Conservation (phyloP, 805 yeast genomes). For the Monosporozyma aquatica region DNA sequence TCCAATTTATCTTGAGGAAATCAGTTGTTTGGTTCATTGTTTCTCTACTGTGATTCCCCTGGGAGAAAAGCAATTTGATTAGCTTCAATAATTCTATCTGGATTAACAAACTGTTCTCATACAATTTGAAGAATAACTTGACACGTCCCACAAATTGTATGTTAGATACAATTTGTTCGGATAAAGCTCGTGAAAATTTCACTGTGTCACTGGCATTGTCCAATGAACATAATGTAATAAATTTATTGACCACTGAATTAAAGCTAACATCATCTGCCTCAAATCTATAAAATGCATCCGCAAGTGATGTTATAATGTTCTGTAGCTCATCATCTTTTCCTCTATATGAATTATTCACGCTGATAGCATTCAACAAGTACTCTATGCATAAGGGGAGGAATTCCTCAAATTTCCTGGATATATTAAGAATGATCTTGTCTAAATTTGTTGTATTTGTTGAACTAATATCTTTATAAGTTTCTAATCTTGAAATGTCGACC, state of each 20-base stretch:
- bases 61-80: conserved; percentile 19
- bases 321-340: no score
- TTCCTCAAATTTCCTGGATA: not conserved
- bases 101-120: conserved; percentile 26
- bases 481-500: conserved; percentile 1
- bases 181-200: conserved; percentile 10
- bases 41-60: not conserved
- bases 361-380: not conserved
- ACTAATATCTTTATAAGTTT: not conserved
- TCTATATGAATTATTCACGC: not conserved
- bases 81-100: conserved; percentile 30
- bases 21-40: conserved; percentile 6
- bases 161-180: conserved; percentile 13
- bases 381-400: not conserved
- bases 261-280: conserved; percentile 20
- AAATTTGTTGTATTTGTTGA: not conserved
- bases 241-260: conserved; percentile 21
- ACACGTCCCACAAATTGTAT: conserved; percentile 15
- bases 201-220: conserved; percentile 1
- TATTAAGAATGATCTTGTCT: not conserved
- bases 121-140: conserved; percentile 20
- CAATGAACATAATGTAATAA: conserved; percentile 21
- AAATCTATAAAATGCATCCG: conserved; percentile 16
- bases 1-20: conserved; percentile 22
- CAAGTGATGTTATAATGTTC: no score